Conservation (phyloP, 1,284 basidiomycete species). For the Butyriboletus appendiculatus region DNA sequence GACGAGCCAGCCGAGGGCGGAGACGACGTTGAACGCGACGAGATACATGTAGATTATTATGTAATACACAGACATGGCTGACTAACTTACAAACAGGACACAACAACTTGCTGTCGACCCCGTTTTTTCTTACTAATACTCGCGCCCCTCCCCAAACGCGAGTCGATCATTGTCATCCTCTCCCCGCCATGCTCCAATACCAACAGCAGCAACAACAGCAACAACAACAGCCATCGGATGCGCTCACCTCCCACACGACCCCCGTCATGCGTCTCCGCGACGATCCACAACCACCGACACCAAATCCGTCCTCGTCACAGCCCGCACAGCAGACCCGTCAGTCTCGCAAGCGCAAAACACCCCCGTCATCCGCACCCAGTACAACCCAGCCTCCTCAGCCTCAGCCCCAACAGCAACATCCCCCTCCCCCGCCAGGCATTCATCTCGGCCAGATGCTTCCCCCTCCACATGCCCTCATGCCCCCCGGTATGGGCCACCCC, state of each 20-base stretch:
- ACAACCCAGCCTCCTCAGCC: conserved; percentile 30
- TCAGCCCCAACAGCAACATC: conserved; percentile 30
- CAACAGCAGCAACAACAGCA: conserved; percentile 21
- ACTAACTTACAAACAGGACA: conserved; percentile 21
- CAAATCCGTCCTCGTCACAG: conserved; percentile 22
- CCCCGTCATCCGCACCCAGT: conserved; percentile 29
- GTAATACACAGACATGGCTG: conserved; percentile 11
- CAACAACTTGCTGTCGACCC: conserved; percentile 18
- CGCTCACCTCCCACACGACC: conserved; percentile 37
- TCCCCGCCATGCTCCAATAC: conserved; percentile 39
- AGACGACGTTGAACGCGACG: conserved; percentile 75
- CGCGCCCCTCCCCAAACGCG: conserved; percentile 37
- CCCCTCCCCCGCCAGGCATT: conserved; percentile 29
- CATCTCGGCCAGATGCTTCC: conserved; percentile 50
- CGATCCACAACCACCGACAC: conserved; percentile 38
- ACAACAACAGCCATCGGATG: conserved; percentile 37
- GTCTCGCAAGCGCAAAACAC: conserved; percentile 55
- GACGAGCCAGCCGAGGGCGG: conserved; percentile 72
- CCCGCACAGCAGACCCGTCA: conserved; percentile 32
- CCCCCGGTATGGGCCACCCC: conserved; percentile 37
- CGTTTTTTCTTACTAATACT: conserved; percentile 41
- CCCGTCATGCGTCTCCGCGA: conserved; percentile 66
- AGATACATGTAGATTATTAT: conserved; percentile 55
- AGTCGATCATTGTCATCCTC: conserved; percentile 38
- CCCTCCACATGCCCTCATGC: conserved; percentile 52